Conservation (phyloP, 176 grass and related monocot species). For the sorghum (Sorghum bicolor) region DNA sequence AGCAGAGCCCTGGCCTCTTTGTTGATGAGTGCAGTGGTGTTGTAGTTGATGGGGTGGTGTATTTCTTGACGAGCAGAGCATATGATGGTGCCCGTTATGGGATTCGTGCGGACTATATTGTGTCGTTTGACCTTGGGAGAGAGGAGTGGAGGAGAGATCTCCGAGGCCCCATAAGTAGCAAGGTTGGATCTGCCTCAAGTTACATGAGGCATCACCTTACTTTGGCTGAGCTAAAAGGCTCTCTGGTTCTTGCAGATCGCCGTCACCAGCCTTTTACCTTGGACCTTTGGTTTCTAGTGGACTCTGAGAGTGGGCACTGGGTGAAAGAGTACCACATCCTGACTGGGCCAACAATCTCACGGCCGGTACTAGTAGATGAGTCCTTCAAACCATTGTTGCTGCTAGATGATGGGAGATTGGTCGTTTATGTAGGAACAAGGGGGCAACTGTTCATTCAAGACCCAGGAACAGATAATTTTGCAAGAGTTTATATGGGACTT, state of each 20-base stretch:
- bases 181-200: not conserved
- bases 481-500: not conserved
- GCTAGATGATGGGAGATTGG: not conserved
- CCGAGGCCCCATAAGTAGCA: not conserved
- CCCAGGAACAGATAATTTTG: not conserved
- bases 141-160: slow-evolving; percentile 19
- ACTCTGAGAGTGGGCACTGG: not conserved
- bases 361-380: too few species aligned
- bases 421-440: not conserved
- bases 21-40: not conserved
- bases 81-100: not conserved
- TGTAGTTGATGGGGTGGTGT: not conserved
- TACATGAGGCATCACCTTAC: not conserved
- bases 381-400: not conserved
- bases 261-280: not conserved
- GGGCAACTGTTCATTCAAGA: not conserved
- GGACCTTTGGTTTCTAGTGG: not conserved
- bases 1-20: not conserved
- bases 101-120: not conserved
- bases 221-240: slow-evolving; percentile 3
- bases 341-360: not conserved
- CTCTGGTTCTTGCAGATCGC: not conserved
- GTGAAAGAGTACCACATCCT: not conserved
- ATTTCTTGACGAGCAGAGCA: not conserved
- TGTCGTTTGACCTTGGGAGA: not conserved